These are phyloP conservation scores for Handroanthus guayacan DNA, from an alignment of 257 asterid genomes.

Conservation along the genomic window DNA sequence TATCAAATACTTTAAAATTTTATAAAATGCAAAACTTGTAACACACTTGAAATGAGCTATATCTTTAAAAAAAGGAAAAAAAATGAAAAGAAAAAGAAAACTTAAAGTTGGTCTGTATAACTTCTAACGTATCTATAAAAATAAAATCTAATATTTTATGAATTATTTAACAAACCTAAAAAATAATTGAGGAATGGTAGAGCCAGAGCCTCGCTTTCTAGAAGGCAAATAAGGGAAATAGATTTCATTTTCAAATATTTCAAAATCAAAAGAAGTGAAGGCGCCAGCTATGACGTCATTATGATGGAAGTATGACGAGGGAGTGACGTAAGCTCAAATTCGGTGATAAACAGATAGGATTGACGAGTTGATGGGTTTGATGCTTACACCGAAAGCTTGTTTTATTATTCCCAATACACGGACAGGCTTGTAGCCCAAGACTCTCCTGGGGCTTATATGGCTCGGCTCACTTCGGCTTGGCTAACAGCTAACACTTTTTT, in stretches of 20 bases:
- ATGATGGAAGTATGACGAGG: slow-evolving; percentile 29
- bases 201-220: slow-evolving; percentile 38
- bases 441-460: slow-evolving; percentile 37
- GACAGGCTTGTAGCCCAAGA: slow-evolving; percentile 54
- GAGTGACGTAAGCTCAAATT: slow-evolving; percentile 33
- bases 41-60: too few relatives aligned
- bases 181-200: background rate
- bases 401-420: slow-evolving; percentile 52
- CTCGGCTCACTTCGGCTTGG: slow-evolving; percentile 38
- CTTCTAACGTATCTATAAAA: too few relatives aligned
- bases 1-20: too few relatives aligned
- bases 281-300: slow-evolving; percentile 41
- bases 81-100: too few relatives aligned
- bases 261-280: background rate
- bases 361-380: slow-evolving; percentile 31
- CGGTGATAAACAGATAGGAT: slow-evolving; percentile 38
- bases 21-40: too few relatives aligned
- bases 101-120: background rate
- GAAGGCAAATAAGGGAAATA: slow-evolving; percentile 30
- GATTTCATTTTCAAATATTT: slow-evolving; percentile 20
- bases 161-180: too few relatives aligned
- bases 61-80: too few relatives aligned
- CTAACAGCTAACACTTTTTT: background rate
- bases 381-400: slow-evolving; percentile 48
- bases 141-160: too few relatives aligned